phyloP scores from a whole-genome alignment of 768 basidiomycete genomes.

The Lentinula raphanica region DNA sequence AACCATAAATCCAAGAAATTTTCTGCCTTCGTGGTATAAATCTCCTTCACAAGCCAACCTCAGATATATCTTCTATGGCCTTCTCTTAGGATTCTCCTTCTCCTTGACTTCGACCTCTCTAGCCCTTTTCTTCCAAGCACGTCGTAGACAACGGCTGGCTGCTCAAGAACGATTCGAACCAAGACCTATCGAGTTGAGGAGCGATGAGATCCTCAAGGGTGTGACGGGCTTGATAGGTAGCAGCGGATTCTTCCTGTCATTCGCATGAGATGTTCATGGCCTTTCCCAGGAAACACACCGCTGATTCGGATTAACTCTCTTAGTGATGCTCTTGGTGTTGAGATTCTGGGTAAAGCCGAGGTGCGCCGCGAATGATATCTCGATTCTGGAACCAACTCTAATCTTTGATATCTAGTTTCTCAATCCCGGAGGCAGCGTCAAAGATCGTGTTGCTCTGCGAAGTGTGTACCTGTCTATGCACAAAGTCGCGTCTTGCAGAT shows the following conservation, averaged over 20 bases:
- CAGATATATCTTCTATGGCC: slow-evolving; percentile 39
- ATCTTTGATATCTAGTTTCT: slow-evolving; percentile 54
- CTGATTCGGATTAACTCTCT: slow-evolving; percentile 86
- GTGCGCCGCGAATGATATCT: slow-evolving; percentile 33
- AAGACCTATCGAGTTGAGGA: slow-evolving; percentile 65
- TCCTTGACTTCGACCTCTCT: slow-evolving; percentile 69
- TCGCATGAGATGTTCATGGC: neutral
- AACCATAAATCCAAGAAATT: neutral
- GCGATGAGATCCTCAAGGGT: slow-evolving; percentile 75
- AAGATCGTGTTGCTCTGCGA: slow-evolving; percentile 92
- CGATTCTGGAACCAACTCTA: neutral
- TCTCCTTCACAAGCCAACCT: slow-evolving; percentile 18
- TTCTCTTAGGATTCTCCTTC: slow-evolving; percentile 72
- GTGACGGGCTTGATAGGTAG: slow-evolving; percentile 83
- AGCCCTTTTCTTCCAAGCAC: slow-evolving; percentile 45
- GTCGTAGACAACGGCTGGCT: slow-evolving; percentile 39
- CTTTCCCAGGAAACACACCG: slow-evolving; percentile 80
- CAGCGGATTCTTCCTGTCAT: neutral
- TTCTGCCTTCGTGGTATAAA: slow-evolving; percentile 16
- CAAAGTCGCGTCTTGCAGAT: neutral
- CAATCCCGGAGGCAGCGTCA: slow-evolving; percentile 97
- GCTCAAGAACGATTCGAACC: slow-evolving; percentile 29
- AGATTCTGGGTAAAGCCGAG: slow-evolving; percentile 95
- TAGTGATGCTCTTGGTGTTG: slow-evolving; percentile 86
- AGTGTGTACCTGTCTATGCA: slow-evolving; percentile 48